Base-by-base conservation (phyloP, 257 asterid species). In the Plectranthus barbatus region DNA sequence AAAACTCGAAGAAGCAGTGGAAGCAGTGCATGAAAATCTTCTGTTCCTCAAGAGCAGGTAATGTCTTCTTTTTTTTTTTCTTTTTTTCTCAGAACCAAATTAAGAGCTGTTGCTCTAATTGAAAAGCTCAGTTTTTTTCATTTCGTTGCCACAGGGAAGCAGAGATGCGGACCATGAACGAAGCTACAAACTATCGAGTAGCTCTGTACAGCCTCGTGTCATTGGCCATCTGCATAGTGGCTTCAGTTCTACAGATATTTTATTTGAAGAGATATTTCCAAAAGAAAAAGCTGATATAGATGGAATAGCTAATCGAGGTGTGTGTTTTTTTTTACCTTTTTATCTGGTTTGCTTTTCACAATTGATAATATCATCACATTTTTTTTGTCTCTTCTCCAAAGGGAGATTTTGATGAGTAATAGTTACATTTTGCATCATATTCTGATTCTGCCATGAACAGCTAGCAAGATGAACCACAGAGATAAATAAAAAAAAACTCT, bases 1-100 rank as follows among this genome's bases (percentile, higher is more conserved):
- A 75, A 87, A 91, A 77, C 96, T 91, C 61, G 96, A 91, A 77
- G 97, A 88, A 65, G 96, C 90, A 24, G 91, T 88, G 45, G 95
- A 88, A 62, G 80, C 95, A 61, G 86, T 91, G 71, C 96, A 76
- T 74, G 96, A 84, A 78, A 91, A 88, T 62, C 75, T 91, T 60
- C 52, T 84, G 12, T 85, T 85, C 78, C 89, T 90, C 11, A 88
- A 73, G 83, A 54, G 67, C 81, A 91, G 95, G 97, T 87, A 46
- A 13, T 60, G 29, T 41, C 39, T 64, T 64, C 31, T 47, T 6
- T 50, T 60, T 10, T 26, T n/a, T n/a, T n/a, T n/a, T n/a, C n/a
- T n/a, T n/a, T n/a, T n/a, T n/a, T n/a, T n/a, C n/a, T n/a, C n/a
- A n/a, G n/a, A 56, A 37, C 47, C 62, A 10, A 9, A 46, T 64